Evolutionary conservation across 495 filamentous ascomycete genomes (phyloP), one percentile per base, ranked within the genome.

Genomic region (Penicillium angulare): DNA sequence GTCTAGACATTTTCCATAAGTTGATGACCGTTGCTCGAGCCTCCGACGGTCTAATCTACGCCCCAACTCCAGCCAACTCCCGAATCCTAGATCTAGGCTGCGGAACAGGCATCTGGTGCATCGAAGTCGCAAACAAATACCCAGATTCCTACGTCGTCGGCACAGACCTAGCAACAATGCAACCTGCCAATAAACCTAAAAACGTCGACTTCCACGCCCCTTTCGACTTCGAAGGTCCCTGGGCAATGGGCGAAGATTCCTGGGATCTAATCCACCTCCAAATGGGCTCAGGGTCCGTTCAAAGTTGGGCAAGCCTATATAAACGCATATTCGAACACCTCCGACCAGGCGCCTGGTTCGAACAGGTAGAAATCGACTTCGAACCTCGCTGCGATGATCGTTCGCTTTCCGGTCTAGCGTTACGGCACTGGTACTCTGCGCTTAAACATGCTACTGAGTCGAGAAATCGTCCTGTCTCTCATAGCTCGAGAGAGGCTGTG

Each of bases 361-460:
- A 97, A 67, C 91, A 96, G 47, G 83, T 96, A n/a, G 92, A 97
- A 63, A 88, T 97, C 26, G 90, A 97, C 64, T 83, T 87, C 41
- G 71, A 79, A 20, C 89, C 89, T n/a, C 86, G 83, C 21, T 88
- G 83, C 51, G 88, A 92, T 48, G 86, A 90, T 57, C 78, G 80
- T n/a, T 80, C 64, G 49, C 83, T 60, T 67, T 80, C 33, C 60
- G 47, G 71, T 75, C 39, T 80, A 69, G 46, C 68, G 64, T 26
- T 71, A 83, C 45, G 67, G 56, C 52, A 79, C 53, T 96, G 91
- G 92, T 86, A 87, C 51, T 67, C 79, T 9, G 81, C 80, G 52
- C 57, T 96, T 20, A 71, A 83, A 39, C 77, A 85, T 45, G 87
- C 89, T n/a, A 93, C 89, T 29, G 75, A 80, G 32, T 69, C 78